Base-by-base conservation (phyloP, 495 filamentous ascomycete genomes). In the Penicillium goetzii region DNA sequence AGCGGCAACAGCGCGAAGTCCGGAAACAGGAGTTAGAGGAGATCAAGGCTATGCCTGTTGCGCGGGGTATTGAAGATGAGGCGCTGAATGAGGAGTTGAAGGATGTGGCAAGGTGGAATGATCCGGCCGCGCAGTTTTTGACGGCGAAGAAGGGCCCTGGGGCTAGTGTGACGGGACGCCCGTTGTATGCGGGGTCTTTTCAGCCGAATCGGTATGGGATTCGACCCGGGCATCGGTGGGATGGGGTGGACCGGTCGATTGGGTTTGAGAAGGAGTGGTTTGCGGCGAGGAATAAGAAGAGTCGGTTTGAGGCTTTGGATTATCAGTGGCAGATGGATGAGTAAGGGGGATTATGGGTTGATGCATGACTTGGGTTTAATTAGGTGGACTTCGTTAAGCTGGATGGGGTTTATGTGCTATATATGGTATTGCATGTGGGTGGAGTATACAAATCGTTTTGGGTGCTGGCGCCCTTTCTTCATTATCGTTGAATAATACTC, bases 271-370 rank as follows among this genome's bases (percentile, higher is more conserved):
- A 86, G 76, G 92, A 97, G 76, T 90, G 92, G 83, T 98, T 98
- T 79, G 88, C 89, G 72, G 90, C 92, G 30, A 80, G 90, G 73
- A 96, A 97, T 77, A 77, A 84, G 72, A 86, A 83, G 75, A 84
- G 84, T 71, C 86, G 90, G 73, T 81, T 87, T 62, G 88, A 89
- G 73, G 85, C 89, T 40, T 72, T 97, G 76, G 91, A 96, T 70
- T 97, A 97, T 77, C 83, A 89, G 56, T 98, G 94, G 95, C 92
- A 96, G 84, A 93, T 93, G 88, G 93, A 97, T 80, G 90, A 92
- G 67, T 95, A 70, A 51, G 0, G 15, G 32, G 19, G 5, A 10
- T 30, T 3, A 25, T 33, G 41, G 26, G 32, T 3, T 38, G 25
- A 28, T 19, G n/a, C n/a, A n/a, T n/a, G 32, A 4, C 14, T 28